Conservation (phyloP, 768 basidiomycete species). For the Chiua virens region DNA sequence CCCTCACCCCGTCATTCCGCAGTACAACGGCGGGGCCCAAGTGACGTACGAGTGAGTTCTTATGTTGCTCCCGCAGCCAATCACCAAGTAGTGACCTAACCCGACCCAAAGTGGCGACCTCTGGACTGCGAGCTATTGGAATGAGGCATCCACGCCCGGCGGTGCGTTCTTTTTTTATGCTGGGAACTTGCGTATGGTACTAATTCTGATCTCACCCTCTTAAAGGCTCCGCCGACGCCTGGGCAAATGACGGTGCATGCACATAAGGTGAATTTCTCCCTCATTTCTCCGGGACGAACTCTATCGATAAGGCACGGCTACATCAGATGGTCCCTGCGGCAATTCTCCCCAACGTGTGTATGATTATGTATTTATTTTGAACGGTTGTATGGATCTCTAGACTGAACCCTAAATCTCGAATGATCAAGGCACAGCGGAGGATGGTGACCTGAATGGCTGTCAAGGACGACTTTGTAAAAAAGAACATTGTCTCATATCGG, state of each 20-base stretch:
- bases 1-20: neutral
- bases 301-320: too few relatives aligned
- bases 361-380: too few relatives aligned
- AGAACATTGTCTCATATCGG: too few relatives aligned
- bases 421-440: too few relatives aligned
- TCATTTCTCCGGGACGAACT: too few relatives aligned
- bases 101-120: neutral
- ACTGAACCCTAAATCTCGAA: too few relatives aligned
- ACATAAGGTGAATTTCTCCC: too few relatives aligned
- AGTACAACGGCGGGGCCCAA: neutral
- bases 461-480: too few relatives aligned
- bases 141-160: neutral
- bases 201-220: neutral
- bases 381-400: too few relatives aligned
- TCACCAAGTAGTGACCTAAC: neutral
- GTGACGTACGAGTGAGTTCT: neutral
- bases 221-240: neutral
- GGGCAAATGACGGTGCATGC: neutral
- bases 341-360: too few relatives aligned
- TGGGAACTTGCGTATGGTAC: neutral
- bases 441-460: too few relatives aligned
- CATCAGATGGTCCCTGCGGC: too few relatives aligned
- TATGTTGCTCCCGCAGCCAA: neutral
- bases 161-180: neutral
- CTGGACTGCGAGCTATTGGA: constrained; percentile 7